phyloP scores from a whole-genome alignment of 306 rosid species.

The Glycine tomentella region DNA sequence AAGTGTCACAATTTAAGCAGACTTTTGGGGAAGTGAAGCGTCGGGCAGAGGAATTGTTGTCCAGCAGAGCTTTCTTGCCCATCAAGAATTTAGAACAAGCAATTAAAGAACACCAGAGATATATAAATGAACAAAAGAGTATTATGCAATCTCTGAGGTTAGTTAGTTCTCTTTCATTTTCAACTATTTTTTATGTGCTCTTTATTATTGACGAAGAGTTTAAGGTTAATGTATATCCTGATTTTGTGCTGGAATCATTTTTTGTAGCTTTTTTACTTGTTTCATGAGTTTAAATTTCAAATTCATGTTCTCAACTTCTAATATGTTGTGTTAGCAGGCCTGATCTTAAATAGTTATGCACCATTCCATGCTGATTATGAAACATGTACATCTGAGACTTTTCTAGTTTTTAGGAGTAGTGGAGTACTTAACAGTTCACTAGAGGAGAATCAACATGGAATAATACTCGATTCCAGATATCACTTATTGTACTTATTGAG shows the following conservation, averaged over 20 bases:
- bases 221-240: slow-evolving; percentile 38
- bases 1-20: slow-evolving; percentile 82
- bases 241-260: slow-evolving; percentile 12
- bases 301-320: slow-evolving; percentile 7
- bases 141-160: slow-evolving; percentile 98
- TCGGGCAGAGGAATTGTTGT: slow-evolving; percentile 78
- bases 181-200: slow-evolving; percentile 14
- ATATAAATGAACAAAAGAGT: slow-evolving; percentile 77
- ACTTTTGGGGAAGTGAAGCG: slow-evolving; percentile 69
- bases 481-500: not conserved
- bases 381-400: slow-evolving; percentile 28
- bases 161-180: slow-evolving; percentile 44
- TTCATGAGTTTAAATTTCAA: slow-evolving; percentile 33
- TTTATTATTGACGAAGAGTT: slow-evolving; percentile 4
- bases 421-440: slow-evolving; percentile 3
- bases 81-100: slow-evolving; percentile 61
- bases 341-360: slow-evolving; percentile 4
- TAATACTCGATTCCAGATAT: slow-evolving; percentile 23
- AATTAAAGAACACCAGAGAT: slow-evolving; percentile 72
- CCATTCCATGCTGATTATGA: slow-evolving; percentile 5
- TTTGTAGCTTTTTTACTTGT: slow-evolving; percentile 18
- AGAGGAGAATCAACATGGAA: too few species aligned
- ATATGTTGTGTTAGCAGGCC: slow-evolving; percentile 3
- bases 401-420: slow-evolving; percentile 25
- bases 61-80: slow-evolving; percentile 57